Evolutionary conservation across 306 rosid species (phyloP).

Genomic region (Purshia tridentata): DNA sequence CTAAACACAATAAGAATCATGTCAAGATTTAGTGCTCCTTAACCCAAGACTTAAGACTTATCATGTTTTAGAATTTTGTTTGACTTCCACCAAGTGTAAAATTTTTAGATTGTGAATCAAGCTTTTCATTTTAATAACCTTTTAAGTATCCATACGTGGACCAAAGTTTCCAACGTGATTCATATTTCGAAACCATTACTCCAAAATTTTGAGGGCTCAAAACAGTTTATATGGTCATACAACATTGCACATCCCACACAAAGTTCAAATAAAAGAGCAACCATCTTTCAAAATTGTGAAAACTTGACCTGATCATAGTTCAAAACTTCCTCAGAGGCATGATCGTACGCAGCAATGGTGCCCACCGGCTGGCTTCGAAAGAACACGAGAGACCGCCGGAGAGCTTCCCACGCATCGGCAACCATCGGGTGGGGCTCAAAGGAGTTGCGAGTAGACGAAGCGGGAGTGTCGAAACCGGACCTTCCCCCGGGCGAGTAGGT

Average conservation of each 20-base stretch:
- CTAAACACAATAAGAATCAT: conserved; percentile 28
- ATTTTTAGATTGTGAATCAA: no score
- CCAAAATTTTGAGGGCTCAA: background rate
- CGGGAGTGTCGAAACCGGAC: conserved; percentile 79
- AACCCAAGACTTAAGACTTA: background rate
- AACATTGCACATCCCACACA: background rate
- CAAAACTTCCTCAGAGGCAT: conserved; percentile 80
- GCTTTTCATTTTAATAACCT: no score
- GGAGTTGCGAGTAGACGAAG: conserved; percentile 72
- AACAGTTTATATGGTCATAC: background rate
- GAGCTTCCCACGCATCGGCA: conserved; percentile 93
- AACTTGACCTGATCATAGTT: conserved; percentile 78
- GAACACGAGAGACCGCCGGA: conserved; percentile 69
- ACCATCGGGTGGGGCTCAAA: conserved; percentile 97
- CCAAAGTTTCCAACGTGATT: background rate
- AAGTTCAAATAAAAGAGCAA: background rate
- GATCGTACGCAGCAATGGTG: conserved; percentile 83
- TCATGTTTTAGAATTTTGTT: background rate
- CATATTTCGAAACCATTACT: background rate
- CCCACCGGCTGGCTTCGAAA: conserved; percentile 77
- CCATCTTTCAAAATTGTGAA: background rate
- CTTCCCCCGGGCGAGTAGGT: conserved; percentile 70
- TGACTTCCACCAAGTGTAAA: background rate
- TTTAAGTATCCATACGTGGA: no score
- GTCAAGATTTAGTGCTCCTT: background rate